Evolutionary conservation across 2,329 filamentous ascomycete species (phyloP).

Genomic region (Ampelomyces quisqualis): DNA sequence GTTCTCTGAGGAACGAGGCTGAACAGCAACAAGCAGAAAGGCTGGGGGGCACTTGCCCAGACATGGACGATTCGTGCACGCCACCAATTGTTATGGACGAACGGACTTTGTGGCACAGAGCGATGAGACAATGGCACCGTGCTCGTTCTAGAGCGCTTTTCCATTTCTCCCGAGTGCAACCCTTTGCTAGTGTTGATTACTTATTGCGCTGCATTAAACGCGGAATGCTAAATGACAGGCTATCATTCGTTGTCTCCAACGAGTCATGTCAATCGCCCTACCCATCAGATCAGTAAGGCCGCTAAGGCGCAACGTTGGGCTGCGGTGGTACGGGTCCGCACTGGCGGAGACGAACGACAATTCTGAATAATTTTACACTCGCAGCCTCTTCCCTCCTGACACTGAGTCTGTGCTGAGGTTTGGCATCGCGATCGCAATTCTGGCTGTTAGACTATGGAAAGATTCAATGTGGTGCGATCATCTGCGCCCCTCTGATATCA

Average conservation of each 20-base stretch:
- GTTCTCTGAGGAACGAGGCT: too few relatives aligned
- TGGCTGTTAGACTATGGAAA: not conserved
- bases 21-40: too few relatives aligned
- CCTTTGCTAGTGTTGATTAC: too few relatives aligned
- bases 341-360: too few relatives aligned
- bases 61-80: not conserved
- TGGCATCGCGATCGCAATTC: not conserved
- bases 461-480: not conserved
- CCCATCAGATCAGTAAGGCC: conserved; percentile 3
- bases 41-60: not conserved
- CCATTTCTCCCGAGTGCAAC: conserved; percentile 2
- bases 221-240: not conserved
- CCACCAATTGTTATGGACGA: not conserved
- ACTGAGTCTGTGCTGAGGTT: not conserved
- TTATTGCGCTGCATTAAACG: not conserved
- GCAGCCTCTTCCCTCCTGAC: too few relatives aligned
- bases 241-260: conserved; percentile 1
- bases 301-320: too few relatives aligned
- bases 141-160: not conserved
- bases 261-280: not conserved
- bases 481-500: too few relatives aligned
- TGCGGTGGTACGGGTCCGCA: too few relatives aligned
- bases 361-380: too few relatives aligned
- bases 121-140: not conserved
- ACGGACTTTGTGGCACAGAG: not conserved